Conservation (phyloP, 495 filamentous ascomycete genomes). For the Neurospora sp. region DNA sequence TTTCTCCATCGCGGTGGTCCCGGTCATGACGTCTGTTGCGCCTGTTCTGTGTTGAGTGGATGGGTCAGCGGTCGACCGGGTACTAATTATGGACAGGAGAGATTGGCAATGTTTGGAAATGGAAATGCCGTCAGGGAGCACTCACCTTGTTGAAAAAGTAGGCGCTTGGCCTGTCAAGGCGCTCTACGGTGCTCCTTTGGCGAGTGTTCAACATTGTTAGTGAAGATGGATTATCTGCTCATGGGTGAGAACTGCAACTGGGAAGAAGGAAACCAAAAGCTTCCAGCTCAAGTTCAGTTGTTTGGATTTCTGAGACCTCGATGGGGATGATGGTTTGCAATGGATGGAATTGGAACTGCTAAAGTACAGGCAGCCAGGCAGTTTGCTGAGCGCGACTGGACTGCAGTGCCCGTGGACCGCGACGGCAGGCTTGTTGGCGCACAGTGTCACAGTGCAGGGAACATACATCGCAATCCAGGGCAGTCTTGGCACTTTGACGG, state of each 20-base stretch:
- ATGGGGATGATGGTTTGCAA: not conserved
- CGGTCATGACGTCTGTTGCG: constrained; percentile 47
- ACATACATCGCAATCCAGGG: not conserved
- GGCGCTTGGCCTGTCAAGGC: constrained; percentile 80
- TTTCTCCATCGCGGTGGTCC: constrained; percentile 47
- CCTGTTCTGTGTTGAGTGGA: constrained; percentile 43
- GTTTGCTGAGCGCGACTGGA: not conserved
- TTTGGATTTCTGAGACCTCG: not conserved
- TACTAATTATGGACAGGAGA: constrained; percentile 1
- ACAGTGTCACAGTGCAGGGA: not conserved
- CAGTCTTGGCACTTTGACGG: not conserved
- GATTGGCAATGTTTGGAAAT: not conserved
- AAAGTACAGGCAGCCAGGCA: not conserved
- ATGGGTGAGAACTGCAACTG: not conserved
- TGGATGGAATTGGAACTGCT: not conserved
- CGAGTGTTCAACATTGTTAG: not conserved
- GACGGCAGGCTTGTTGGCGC: not conserved
- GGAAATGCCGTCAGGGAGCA: constrained; percentile 1
- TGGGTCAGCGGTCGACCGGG: not conserved
- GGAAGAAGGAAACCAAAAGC: constrained; percentile 4
- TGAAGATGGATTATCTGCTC: constrained; percentile 1
- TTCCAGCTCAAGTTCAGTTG: not conserved
- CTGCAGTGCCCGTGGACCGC: not conserved
- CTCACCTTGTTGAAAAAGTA: constrained; percentile 73
- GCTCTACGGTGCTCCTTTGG: constrained; percentile 60